These are phyloP conservation scores for Coemansia pectinata DNA, from an alignment of 192 early-diverging fungal species.

Conservation along the genomic window DNA sequence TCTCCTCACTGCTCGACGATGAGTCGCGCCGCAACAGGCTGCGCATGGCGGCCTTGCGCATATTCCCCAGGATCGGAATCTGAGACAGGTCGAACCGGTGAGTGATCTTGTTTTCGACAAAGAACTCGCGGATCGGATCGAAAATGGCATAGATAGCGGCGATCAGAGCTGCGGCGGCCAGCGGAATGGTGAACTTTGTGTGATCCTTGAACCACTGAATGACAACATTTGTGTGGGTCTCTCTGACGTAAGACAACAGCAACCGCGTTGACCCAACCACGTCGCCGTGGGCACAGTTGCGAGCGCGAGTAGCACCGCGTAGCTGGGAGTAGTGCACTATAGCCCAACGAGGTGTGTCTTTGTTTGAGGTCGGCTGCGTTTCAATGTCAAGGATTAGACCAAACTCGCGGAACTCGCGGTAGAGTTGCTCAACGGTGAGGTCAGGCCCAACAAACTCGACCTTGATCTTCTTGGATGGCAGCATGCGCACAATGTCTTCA, in stretches of 20 bases:
- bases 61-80: constrained; percentile 38
- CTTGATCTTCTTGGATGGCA: constrained; percentile 56
- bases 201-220: constrained; percentile 73
- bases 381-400: constrained; percentile 83
- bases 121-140: constrained; percentile 90
- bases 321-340: constrained; percentile 75
- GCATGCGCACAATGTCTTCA: constrained; percentile 65
- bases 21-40: constrained; percentile 29
- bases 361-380: constrained; percentile 60
- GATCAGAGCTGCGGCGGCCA: constrained; percentile 69
- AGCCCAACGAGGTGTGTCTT: constrained; percentile 79
- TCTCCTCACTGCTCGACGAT: constrained; percentile 12
- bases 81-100: constrained; percentile 68
- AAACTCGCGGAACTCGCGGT: constrained; percentile 71
- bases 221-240: constrained; percentile 59
- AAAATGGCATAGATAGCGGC: constrained; percentile 81
- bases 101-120: constrained; percentile 82
- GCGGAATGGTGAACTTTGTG: constrained; percentile 72
- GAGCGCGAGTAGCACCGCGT: constrained; percentile 86
- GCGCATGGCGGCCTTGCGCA: constrained; percentile 35
- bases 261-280: constrained; percentile 67
- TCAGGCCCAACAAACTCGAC: constrained; percentile 81
- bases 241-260: constrained; percentile 61
- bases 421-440: constrained; percentile 67
- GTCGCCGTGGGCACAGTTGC: constrained; percentile 89